Base-by-base conservation (phyloP, 805 yeast genomes). In the Myxozyma lipomycoides region DNA sequence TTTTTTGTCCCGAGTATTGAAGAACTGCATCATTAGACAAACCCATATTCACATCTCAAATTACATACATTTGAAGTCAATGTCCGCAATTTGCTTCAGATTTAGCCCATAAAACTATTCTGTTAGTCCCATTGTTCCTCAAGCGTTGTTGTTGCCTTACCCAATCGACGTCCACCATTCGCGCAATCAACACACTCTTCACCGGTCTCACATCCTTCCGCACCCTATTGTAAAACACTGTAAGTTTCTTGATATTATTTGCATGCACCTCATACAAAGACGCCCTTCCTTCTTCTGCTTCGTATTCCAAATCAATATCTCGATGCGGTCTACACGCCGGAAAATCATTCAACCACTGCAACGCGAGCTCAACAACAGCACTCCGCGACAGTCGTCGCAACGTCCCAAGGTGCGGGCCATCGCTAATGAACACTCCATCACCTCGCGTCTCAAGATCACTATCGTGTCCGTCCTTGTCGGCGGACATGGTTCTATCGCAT, bases 241-340 rank as follows among this genome's bases (percentile, higher is more conserved):
- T n/a, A n/a, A n/a, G n/a, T n/a, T n/a, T n/a, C 26, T 19, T 22
- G 42, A 26, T 26, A 38, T 4, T 10, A 3, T 24, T 15, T n/a
- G 37, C 53, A 55, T 17, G 32, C 26, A 2, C 46, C 51, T 15
- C 45, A 38, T 3, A 45, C 45, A 18, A 73, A 73, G 52, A 61
- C 74, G 30, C 46, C 74, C 3, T 52, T 57, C 36, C 59, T 76
- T 1, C 77, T 75, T 1, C 56, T 2, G 25, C 37, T n/a, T n/a
- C n/a, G n/a, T n/a, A n/a, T 21, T 37, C 49, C 9, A 18, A 30
- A 1, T 40, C 44, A 15, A 10, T 19, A 6, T 22, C 44, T 7
- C 19, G 25, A 22, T 52, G 53, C 10, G 56, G 53, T 9, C 26
- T 21, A 45, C 50, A 48, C 7, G 35, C 22, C 18, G 48, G 46